phyloP scores from a whole-genome alignment of 2,329 filamentous ascomycete species.

The Exophiala oligosperma region DNA sequence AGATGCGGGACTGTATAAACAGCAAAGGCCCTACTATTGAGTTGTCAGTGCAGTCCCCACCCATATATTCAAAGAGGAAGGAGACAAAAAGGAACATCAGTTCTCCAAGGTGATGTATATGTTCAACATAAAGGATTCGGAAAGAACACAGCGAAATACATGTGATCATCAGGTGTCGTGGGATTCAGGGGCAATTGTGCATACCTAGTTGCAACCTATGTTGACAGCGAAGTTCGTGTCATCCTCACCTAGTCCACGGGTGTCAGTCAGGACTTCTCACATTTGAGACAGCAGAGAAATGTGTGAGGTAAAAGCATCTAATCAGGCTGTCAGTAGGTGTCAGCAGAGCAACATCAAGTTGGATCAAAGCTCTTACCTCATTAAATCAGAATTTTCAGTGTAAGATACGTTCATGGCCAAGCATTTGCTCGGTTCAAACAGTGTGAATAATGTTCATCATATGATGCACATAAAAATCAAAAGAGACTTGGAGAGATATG shows the following conservation, averaged over 20 bases:
- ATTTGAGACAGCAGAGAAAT: not conserved
- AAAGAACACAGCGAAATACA: conserved; percentile 65
- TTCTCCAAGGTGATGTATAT: conserved; percentile 66
- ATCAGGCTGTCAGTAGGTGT: conserved; percentile 36
- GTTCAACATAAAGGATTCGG: conserved; percentile 61
- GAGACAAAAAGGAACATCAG: conserved; percentile 44
- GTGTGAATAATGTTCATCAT: conserved; percentile 73
- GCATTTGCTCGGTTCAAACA: conserved; percentile 61
- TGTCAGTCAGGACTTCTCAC: conserved; percentile 1
- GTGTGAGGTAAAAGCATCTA: conserved; percentile 38
- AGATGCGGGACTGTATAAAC: no score
- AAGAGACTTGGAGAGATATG: conserved; percentile 33
- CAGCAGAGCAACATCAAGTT: conserved; percentile 5
- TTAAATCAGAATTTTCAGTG: conserved; percentile 72
- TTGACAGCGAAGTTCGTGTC: no score
- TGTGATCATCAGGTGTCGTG: conserved; percentile 56
- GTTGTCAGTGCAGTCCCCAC: not conserved
- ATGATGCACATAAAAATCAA: conserved; percentile 38
- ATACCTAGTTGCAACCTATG: no score
- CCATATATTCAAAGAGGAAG: not conserved
- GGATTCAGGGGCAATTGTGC: not conserved
- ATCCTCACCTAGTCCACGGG: conserved; percentile 8
- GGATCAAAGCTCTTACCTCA: conserved; percentile 51
- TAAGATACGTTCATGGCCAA: conserved; percentile 57
- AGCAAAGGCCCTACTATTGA: not conserved